Base-by-base conservation (phyloP, 768 basidiomycete species). In the Termitomyces sp. region DNA sequence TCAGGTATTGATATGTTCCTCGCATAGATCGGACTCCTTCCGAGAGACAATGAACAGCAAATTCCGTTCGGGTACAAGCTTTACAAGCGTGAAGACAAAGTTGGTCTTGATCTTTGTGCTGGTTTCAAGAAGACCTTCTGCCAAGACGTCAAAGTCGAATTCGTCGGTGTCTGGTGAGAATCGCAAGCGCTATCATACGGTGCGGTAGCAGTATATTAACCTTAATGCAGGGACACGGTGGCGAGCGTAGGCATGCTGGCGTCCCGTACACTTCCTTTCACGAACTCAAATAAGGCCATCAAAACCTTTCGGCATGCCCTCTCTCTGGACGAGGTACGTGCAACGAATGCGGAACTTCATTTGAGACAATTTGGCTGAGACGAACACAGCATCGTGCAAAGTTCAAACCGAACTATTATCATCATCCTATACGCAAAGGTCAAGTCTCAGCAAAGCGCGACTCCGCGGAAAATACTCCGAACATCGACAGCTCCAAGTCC, bases 71-170 rank as follows among this genome's bases (percentile, higher is more conserved):
- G 89, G 5, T 94, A 86, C 70, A 82, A 83, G 62, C 74, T 90
- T 59, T 94, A 84, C 67, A 80, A 74, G 61, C 74, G 78, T 5
- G 76, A 73, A 27, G 82, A 83, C 61, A 62, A 70, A 19, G 67
- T 66, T 2, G 78, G 80, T 5, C 52, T 77, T 7, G 52, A 69
- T 23, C 68, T 88, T 12, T 81, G 82, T 12, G 76, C 77, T 2
- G 84, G 85, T 10, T 94, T 89, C 70, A 92, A 91, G 70, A 65
- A 75, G 59, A 86, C 85, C 0, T 93, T 89, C 66, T 87, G 83
- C 52, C 79, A 75, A 34, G 68, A 72, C n/a, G 86, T 91, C 7
- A 71, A 76, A 19, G 76, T 92, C n/a, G 86, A 91, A 14, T 92
- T 92, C 53, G 68, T 94, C 46, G 91, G 91, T 1, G 84, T 89